These are phyloP conservation scores for Ogataea zsoltii DNA, from an alignment of 805 yeast species.

Conservation along the genomic window DNA sequence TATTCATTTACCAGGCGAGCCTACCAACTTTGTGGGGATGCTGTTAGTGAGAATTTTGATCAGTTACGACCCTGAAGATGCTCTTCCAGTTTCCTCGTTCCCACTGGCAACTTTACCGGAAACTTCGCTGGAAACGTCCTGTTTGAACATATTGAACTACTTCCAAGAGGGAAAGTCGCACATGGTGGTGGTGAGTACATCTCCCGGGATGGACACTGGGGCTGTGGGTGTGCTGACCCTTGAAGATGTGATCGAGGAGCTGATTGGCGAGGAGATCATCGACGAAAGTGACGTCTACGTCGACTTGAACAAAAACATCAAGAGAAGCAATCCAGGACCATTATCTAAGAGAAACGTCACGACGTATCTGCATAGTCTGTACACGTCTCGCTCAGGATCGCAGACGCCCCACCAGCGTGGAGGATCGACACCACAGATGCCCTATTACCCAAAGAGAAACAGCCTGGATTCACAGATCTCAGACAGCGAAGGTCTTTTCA, in stretches of 20 bases:
- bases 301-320: constrained; percentile 86
- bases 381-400: constrained; percentile 28
- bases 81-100: constrained; percentile 86
- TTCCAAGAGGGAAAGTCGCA: constrained; percentile 98
- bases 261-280: constrained; percentile 96
- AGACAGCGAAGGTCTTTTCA: neutral
- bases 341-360: constrained; percentile 68
- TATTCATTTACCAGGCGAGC: constrained; percentile 86
- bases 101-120: constrained; percentile 97
- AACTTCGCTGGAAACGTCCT: constrained; percentile 87
- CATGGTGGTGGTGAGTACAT: constrained; percentile 88
- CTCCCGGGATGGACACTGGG: constrained; percentile 78
- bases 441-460: constrained; percentile 19
- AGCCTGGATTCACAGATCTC: constrained; percentile 16
- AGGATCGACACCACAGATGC: constrained; percentile 7
- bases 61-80: constrained; percentile 96
- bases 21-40: constrained; percentile 93
- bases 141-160: constrained; percentile 89
- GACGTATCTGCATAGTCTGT: constrained; percentile 64
- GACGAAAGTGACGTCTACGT: constrained; percentile 94
- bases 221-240: constrained; percentile 89
- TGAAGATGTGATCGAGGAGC: constrained; percentile 97
- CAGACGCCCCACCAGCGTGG: constrained; percentile 5
- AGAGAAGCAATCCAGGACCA: constrained; percentile 76
- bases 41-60: constrained; percentile 86